A percentile compares a stretch with the other conserved stretches of the same genome.
phyloP scores from a whole-genome alignment of 768 basidiomycete genomes.

The Russula sp. region DNA sequence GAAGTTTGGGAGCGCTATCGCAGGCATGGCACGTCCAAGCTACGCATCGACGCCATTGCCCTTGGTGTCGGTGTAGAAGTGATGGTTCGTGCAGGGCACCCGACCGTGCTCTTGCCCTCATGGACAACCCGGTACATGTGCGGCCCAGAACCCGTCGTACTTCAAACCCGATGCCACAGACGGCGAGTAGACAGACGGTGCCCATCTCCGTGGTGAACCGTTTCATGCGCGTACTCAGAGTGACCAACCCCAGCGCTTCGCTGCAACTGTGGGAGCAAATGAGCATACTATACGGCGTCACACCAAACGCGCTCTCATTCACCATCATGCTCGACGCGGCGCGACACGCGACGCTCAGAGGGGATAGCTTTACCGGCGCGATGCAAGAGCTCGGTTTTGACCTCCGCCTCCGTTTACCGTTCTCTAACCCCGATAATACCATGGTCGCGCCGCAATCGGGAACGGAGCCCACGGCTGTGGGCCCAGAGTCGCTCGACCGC shows the following conservation, averaged over 20 bases:
- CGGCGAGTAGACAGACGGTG: background rate
- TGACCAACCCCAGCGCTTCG: slow-evolving; percentile 54
- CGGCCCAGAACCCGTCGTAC: slow-evolving; percentile 31
- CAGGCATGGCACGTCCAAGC: slow-evolving; percentile 14
- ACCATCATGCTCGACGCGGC: slow-evolving; percentile 60
- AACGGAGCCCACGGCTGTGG: background rate
- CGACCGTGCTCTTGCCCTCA: slow-evolving; percentile 48
- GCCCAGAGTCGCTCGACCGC: background rate
- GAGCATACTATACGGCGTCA: slow-evolving; percentile 52
- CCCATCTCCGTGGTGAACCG: slow-evolving; percentile 30
- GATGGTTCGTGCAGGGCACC: slow-evolving; percentile 43
- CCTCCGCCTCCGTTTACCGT: slow-evolving; percentile 33
- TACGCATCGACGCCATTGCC: slow-evolving; percentile 46
- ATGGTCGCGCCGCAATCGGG: background rate
- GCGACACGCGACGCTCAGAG: slow-evolving; percentile 49
- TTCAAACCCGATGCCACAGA: background rate
- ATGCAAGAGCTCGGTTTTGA: slow-evolving; percentile 44
- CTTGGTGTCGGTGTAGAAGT: slow-evolving; percentile 52
- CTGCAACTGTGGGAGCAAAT: slow-evolving; percentile 71
- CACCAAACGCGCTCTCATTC: slow-evolving; percentile 55
- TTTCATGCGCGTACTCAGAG: slow-evolving; percentile 51
- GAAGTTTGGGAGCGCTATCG: slow-evolving; percentile 29
- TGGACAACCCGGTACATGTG: slow-evolving; percentile 38
- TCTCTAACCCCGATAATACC: background rate
- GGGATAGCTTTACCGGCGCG: slow-evolving; percentile 51